Evolutionary conservation across 225 moss, liverwort and hornwort genomes (phyloP).

Genomic region (Polytrichum commune): DNA sequence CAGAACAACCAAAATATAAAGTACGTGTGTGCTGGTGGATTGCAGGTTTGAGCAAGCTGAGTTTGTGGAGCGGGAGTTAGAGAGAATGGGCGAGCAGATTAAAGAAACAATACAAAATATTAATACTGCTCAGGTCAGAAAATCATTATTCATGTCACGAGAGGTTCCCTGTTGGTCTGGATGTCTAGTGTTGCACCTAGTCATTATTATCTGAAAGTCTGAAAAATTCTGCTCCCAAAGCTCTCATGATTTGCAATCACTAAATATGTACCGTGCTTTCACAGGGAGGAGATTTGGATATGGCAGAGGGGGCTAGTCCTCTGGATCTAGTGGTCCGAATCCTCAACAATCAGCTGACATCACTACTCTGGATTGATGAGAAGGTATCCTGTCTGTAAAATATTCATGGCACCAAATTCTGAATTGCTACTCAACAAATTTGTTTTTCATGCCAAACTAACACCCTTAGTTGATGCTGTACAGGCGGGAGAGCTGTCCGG

Average conservation of each 20-base stretch:
- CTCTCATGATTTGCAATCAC: too few relatives aligned
- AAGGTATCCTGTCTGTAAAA: constrained; percentile 36
- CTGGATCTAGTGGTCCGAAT: constrained; percentile 93
- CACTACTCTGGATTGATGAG: constrained; percentile 91
- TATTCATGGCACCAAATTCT: background rate
- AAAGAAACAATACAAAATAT: constrained; percentile 88
- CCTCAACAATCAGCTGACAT: constrained; percentile 90
- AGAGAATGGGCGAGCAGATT: constrained; percentile 80
- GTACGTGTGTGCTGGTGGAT: background rate
- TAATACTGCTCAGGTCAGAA: constrained; percentile 66
- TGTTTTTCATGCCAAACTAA: background rate
- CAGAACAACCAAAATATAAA: background rate
- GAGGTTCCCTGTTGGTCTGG: background rate
- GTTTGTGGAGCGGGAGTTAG: constrained; percentile 84
- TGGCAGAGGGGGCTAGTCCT: constrained; percentile 85
- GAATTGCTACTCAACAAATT: too few relatives aligned
- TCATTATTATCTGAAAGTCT: too few relatives aligned
- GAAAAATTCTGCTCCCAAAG: too few relatives aligned
- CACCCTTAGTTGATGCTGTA: constrained; percentile 8
- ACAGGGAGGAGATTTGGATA: constrained; percentile 79
- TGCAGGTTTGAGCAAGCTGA: constrained; percentile 94
- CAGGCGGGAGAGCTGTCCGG: constrained; percentile 83
- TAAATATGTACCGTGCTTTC: background rate
- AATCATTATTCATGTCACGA: background rate
- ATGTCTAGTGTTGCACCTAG: background rate